A percentile compares a stretch with the other conserved stretches of the same genome.
These are phyloP conservation scores for Lasiosphaeria miniovina DNA, from an alignment of 495 filamentous ascomycete species.

Conservation along the genomic window DNA sequence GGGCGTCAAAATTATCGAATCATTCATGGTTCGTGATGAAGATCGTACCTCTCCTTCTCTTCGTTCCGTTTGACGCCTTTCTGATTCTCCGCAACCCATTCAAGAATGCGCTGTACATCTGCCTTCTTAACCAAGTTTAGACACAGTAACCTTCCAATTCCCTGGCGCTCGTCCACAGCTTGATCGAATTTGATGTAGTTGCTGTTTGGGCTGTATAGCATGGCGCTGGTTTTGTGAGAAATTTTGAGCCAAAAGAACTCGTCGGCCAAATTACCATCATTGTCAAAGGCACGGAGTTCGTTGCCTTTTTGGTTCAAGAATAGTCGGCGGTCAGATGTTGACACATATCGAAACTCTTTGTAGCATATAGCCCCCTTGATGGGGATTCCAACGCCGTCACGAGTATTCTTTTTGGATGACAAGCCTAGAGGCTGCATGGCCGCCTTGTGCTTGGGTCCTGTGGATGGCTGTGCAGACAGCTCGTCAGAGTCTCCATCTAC, in stretches of 20 bases:
- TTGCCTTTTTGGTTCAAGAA: not conserved
- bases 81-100: slow-evolving; percentile 6
- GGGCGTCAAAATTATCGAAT: not conserved
- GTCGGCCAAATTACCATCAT: slow-evolving; percentile 5
- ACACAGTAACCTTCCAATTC: slow-evolving; percentile 9
- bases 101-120: slow-evolving; percentile 9
- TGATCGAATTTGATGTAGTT: slow-evolving; percentile 20
- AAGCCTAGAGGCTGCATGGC: too few relatives aligned
- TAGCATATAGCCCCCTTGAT: slow-evolving; percentile 17
- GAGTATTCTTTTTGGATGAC: too few relatives aligned
- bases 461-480: not conserved
- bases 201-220: slow-evolving; percentile 11
- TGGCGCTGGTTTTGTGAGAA: slow-evolving; percentile 1
- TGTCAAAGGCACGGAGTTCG: slow-evolving; percentile 19
- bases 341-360: slow-evolving; percentile 12
- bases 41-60: not conserved
- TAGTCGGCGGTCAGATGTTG: not conserved
- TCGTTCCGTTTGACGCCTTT: not conserved
- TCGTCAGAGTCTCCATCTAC: slow-evolving; percentile 10
- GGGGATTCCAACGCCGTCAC: not conserved
- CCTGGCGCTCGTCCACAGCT: slow-evolving; percentile 2
- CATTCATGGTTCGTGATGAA: not conserved
- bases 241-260: slow-evolving; percentile 24
- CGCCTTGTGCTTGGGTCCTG: too few relatives aligned
- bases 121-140: slow-evolving; percentile 7